Evolutionary conservation across 805 yeast species (phyloP).

Genomic region (Cyberlindnera saturnus): DNA sequence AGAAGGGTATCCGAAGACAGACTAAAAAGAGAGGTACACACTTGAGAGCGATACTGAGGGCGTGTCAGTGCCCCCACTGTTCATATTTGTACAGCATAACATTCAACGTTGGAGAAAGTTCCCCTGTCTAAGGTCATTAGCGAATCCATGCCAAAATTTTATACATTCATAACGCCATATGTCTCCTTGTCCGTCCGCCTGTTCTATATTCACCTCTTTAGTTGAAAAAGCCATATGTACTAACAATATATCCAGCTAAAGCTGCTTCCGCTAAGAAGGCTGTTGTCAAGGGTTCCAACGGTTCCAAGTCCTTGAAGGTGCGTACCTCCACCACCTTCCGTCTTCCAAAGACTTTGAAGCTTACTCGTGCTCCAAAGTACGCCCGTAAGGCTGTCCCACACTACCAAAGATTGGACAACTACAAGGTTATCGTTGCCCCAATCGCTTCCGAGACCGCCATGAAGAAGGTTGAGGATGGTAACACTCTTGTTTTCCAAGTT

Average conservation of each 20-base stretch:
- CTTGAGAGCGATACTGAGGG: too few species aligned
- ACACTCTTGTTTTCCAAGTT: constrained; percentile 98
- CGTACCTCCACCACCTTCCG: constrained; percentile 95
- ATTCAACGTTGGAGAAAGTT: too few species aligned
- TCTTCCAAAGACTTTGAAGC: constrained; percentile 94
- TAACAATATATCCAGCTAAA: constrained; percentile 39
- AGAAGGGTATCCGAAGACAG: too few species aligned
- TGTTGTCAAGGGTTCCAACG: constrained; percentile 94
- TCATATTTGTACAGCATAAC: too few species aligned
- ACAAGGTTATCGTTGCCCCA: constrained; percentile 91
- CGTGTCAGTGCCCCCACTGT: too few species aligned
- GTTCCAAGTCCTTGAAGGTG: constrained; percentile 84
- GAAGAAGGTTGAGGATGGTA: constrained; percentile 99
- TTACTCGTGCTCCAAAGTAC: constrained; percentile 92
- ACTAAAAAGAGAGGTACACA: too few species aligned
- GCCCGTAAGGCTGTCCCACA: constrained; percentile 95
- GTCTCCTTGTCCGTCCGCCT: too few species aligned
- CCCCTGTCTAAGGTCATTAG: too few species aligned
- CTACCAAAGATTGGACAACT: constrained; percentile 93
- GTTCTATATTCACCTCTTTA: background rate
- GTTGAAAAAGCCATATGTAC: constrained; percentile 24
- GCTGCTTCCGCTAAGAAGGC: constrained; percentile 99
- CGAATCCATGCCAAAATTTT: too few species aligned
- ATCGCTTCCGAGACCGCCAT: constrained; percentile 97
- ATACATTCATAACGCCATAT: too few species aligned